Conservation (phyloP, 2,329 filamentous ascomycete genomes). For the Iodosphaeria phyllophila region DNA sequence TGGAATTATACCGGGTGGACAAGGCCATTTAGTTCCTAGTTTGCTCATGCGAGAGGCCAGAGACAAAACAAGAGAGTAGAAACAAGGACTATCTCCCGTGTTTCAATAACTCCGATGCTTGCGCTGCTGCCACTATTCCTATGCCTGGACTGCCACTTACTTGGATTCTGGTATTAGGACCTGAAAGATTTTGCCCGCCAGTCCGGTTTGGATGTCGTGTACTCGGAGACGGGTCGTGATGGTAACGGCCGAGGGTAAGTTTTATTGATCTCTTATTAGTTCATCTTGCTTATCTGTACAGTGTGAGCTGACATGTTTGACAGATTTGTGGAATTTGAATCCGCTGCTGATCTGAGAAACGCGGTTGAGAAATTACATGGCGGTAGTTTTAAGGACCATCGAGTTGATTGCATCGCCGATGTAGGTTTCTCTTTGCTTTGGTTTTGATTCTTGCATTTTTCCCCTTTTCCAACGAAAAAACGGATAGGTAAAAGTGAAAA, state of each 20-base stretch:
- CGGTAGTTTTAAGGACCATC: slow-evolving; percentile 78
- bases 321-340: slow-evolving; percentile 97
- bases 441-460: neutral
- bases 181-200: slow-evolving; percentile 98
- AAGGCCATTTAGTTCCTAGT: no score
- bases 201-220: slow-evolving; percentile 92
- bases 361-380: slow-evolving; percentile 91
- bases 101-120: no score
- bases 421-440: slow-evolving; percentile 31
- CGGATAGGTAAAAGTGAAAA: slow-evolving; percentile 5
- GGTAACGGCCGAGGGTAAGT: slow-evolving; percentile 81
- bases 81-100: no score
- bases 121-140: no score
- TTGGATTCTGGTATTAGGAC: slow-evolving; percentile 73
- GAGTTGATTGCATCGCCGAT: slow-evolving; percentile 73
- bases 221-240: slow-evolving; percentile 87
- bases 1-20: no score
- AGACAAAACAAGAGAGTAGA: no score
- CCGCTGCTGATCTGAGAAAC: slow-evolving; percentile 68
- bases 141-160: slow-evolving; percentile 62
- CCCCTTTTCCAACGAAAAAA: slow-evolving; percentile 5
- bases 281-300: no score
- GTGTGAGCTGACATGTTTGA: slow-evolving; percentile 4
- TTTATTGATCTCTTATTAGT: neutral
- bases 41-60: no score